A percentile compares a stretch with the other conserved stretches of the same genome.
phyloP scores from a whole-genome alignment of 2,329 filamentous ascomycete species.

The Aciculosporium take region DNA sequence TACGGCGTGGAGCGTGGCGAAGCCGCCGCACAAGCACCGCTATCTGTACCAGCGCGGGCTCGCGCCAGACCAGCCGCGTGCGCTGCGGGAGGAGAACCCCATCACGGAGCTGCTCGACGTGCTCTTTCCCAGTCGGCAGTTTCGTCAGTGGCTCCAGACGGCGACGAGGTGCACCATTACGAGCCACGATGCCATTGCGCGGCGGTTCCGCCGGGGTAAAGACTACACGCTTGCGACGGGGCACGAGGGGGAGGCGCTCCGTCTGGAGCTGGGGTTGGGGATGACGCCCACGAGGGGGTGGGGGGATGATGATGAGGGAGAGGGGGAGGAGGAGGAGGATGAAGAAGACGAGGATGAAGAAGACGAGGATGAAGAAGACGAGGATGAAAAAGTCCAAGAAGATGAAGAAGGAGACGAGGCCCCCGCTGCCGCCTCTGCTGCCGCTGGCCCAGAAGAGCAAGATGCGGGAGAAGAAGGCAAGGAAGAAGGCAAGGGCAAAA shows the following conservation, averaged over 20 bases:
- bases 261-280: slow-evolving; percentile 75
- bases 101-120: slow-evolving; percentile 68
- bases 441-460: too few relatives aligned
- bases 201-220: slow-evolving; percentile 70
- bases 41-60: slow-evolving; percentile 64
- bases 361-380: slow-evolving; percentile 28
- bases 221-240: slow-evolving; percentile 91
- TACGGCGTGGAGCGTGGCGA: slow-evolving; percentile 58
- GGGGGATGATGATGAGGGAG: slow-evolving; percentile 51
- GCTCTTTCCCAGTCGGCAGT: slow-evolving; percentile 70
- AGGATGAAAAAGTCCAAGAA: slow-evolving; percentile 10
- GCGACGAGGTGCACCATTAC: slow-evolving; percentile 64
- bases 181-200: slow-evolving; percentile 63
- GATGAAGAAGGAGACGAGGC: too few relatives aligned
- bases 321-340: slow-evolving; percentile 25
- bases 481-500: slow-evolving; percentile 11
- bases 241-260: slow-evolving; percentile 55
- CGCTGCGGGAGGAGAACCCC: slow-evolving; percentile 34
- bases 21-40: slow-evolving; percentile 88
- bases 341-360: slow-evolving; percentile 37
- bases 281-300: slow-evolving; percentile 77
- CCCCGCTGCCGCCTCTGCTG: too few relatives aligned
- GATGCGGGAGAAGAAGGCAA: slow-evolving; percentile 31
- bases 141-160: slow-evolving; percentile 78
- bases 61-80: slow-evolving; percentile 21